Evolutionary conservation across 371 early-diverging fungal species (phyloP).

Genomic region (Mucor lusitanicus): DNA sequence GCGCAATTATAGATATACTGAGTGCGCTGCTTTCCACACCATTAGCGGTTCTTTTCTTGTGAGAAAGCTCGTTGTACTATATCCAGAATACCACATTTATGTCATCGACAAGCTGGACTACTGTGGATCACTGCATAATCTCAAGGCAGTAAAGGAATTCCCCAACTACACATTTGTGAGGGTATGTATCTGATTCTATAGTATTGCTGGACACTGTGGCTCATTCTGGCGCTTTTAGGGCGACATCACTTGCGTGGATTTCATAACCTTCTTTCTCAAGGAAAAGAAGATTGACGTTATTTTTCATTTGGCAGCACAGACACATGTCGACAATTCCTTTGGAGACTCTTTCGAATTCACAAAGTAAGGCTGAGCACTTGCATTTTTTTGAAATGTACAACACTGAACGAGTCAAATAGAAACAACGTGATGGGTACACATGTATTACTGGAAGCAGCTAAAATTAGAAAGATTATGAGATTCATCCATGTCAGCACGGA

Average conservation of each 20-base stretch:
- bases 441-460: constrained; percentile 82
- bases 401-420: constrained; percentile 21
- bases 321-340: constrained; percentile 90
- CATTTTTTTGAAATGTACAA: no score
- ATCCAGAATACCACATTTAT: constrained; percentile 73
- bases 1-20: no score
- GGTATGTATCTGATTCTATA: constrained; percentile 31
- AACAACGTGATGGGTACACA: constrained; percentile 90
- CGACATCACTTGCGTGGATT: constrained; percentile 74
- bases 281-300: constrained; percentile 79
- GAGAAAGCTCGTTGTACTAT: constrained; percentile 61
- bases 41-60: constrained; percentile 59
- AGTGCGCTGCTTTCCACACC: no score
- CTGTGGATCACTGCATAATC: constrained; percentile 72
- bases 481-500: constrained; percentile 88
- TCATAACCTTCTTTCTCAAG: constrained; percentile 67
- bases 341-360: constrained; percentile 87
- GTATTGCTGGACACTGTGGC: background rate
- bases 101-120: constrained; percentile 85
- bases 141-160: constrained; percentile 53
- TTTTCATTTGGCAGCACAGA: constrained; percentile 84
- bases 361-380: constrained; percentile 28
- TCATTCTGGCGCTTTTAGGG: constrained; percentile 38
- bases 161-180: constrained; percentile 73
- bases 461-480: constrained; percentile 53